Conservation (phyloP, 2,329 filamentous ascomycete genomes). For the Cercospora janseana region DNA sequence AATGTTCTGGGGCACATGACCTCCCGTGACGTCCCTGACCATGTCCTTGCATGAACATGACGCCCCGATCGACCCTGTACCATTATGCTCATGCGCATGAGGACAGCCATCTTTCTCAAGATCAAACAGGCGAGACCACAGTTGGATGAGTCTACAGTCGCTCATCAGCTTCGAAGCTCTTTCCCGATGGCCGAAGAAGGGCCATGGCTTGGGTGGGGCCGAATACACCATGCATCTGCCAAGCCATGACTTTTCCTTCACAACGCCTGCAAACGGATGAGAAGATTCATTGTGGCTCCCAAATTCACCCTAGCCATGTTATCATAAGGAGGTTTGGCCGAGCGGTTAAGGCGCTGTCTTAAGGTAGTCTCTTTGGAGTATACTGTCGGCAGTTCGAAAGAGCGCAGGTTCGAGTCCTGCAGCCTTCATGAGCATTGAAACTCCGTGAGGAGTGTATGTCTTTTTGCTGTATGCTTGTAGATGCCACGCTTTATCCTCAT, state of each 20-base stretch:
- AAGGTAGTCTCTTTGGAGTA: slow-evolving; percentile 7
- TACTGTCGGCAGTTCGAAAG: slow-evolving; percentile 9
- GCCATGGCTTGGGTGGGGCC: not conserved
- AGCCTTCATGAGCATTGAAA: not conserved
- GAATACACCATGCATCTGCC: not conserved
- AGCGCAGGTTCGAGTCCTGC: slow-evolving; percentile 13
- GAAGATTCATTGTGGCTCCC: too few relatives aligned
- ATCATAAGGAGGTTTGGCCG: slow-evolving; percentile 10
- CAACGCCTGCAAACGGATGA: not conserved
- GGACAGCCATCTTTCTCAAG: too few relatives aligned
- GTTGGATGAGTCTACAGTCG: too few relatives aligned
- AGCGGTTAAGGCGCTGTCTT: slow-evolving; percentile 16
- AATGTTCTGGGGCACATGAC: too few relatives aligned
- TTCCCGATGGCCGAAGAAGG: not conserved
- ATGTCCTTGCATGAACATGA: too few relatives aligned
- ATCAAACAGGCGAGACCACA: too few relatives aligned
- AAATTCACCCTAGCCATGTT: too few relatives aligned
- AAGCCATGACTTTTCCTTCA: not conserved
- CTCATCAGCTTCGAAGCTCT: too few relatives aligned
- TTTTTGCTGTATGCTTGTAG: not conserved
- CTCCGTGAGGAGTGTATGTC: not conserved
- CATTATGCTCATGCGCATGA: too few relatives aligned
- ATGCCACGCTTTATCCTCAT: too few relatives aligned
- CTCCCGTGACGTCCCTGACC: too few relatives aligned
- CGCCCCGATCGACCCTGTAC: too few relatives aligned